Conservation (phyloP, 495 filamentous ascomycete genomes). For the Stereocaulon alpinum region DNA sequence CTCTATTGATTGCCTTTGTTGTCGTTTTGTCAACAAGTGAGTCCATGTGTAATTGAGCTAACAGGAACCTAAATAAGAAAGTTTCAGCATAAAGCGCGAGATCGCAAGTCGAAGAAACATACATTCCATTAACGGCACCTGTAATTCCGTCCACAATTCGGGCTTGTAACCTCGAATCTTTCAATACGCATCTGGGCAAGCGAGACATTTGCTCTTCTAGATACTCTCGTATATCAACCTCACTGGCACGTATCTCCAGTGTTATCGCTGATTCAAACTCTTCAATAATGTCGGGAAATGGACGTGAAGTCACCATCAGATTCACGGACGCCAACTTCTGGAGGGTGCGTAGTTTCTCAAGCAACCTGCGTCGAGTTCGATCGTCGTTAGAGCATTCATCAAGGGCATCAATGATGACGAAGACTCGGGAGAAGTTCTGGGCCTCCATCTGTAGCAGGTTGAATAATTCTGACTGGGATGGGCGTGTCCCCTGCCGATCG, state of each 20-base stretch:
- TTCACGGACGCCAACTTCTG: neutral
- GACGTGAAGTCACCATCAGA: conserved; percentile 12
- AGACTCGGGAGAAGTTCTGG: neutral
- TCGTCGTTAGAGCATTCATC: conserved; percentile 32
- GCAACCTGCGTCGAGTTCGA: neutral
- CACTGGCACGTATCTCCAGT: conserved; percentile 33
- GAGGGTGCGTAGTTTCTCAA: neutral
- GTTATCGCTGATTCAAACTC: conserved; percentile 18
- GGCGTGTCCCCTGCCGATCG: neutral
- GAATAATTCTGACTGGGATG: conserved; percentile 4
- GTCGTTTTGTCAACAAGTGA: conserved; percentile 30
- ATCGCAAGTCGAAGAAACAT: neutral
- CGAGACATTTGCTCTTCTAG: conserved; percentile 11
- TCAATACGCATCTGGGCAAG: neutral
- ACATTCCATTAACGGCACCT: neutral
- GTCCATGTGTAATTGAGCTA: conserved; percentile 38
- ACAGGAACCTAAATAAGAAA: conserved; percentile 33
- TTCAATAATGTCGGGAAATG: conserved; percentile 26
- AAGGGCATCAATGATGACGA: conserved; percentile 31
- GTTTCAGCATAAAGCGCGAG: neutral
- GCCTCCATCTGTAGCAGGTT: neutral
- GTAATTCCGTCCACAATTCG: neutral
- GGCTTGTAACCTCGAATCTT: neutral
- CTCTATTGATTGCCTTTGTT: conserved; percentile 21
- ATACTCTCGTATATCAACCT: conserved; percentile 30